phyloP scores from a whole-genome alignment of 495 filamentous ascomycete species.

The Podospora pseudocomata region DNA sequence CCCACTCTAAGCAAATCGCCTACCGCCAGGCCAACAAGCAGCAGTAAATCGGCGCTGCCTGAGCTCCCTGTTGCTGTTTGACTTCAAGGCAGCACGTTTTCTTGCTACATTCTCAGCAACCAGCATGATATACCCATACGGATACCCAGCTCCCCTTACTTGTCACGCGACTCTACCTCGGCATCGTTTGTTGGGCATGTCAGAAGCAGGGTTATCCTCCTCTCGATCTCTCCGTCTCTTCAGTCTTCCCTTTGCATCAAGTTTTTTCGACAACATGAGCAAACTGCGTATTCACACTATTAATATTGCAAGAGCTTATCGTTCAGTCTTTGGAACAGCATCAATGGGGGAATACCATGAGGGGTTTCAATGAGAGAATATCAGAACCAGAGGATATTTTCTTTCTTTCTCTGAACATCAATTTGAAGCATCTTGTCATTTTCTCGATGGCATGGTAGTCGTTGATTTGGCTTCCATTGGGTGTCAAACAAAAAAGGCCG shows the following conservation, averaged over 20 bases:
- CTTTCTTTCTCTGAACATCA: neutral
- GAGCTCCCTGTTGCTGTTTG: neutral
- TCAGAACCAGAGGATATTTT: neutral
- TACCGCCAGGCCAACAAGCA: neutral
- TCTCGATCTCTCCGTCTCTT: neutral
- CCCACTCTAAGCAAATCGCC: conserved; percentile 30
- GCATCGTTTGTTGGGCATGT: neutral
- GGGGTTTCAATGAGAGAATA: neutral
- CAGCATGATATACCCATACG: neutral
- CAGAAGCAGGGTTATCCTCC: neutral
- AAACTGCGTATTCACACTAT: neutral
- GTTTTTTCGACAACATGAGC: neutral
- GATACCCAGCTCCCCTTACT: neutral
- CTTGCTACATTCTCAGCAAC: neutral
- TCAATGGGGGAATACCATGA: neutral
- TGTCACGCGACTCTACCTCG: neutral
- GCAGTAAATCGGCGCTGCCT: neutral
- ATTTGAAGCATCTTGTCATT: neutral
- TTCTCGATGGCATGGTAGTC: neutral
- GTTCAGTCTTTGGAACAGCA: neutral
- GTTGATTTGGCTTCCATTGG: neutral
- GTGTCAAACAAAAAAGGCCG: neutral
- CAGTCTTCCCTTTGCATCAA: neutral
- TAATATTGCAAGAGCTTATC: neutral
- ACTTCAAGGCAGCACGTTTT: neutral